Percentiles rank a stretch among this genome's conserved stretches.
phyloP scores from a whole-genome alignment of 2,329 filamentous ascomycete genomes.

The Fusarium oligoseptatum region DNA sequence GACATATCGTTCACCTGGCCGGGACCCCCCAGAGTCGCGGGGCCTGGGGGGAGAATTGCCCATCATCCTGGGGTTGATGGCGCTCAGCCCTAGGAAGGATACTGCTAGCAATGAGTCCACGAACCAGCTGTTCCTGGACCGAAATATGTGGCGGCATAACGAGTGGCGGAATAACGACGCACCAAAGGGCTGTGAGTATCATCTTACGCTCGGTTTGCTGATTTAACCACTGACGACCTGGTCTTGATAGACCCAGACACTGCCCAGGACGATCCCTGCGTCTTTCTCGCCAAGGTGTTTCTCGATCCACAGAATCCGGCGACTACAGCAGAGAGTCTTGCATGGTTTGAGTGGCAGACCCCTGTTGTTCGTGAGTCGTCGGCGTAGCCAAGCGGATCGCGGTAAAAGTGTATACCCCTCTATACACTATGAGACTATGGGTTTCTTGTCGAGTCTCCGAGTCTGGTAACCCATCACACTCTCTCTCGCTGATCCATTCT shows the following conservation, averaged over 20 bases:
- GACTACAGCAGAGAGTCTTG: slow-evolving; percentile 38
- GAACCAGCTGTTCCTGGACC: slow-evolving; percentile 44
- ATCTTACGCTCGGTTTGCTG: background rate
- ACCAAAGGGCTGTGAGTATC: slow-evolving; percentile 48
- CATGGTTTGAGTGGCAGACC: slow-evolving; percentile 45
- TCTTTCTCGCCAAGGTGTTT: slow-evolving; percentile 53
- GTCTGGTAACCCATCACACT: background rate
- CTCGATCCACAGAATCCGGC: slow-evolving; percentile 47
- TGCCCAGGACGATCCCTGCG: slow-evolving; percentile 45
- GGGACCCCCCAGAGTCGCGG: slow-evolving; percentile 33
- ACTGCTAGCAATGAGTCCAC: slow-evolving; percentile 3
- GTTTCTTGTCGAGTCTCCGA: background rate
- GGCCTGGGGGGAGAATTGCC: slow-evolving; percentile 56
- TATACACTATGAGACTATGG: background rate
- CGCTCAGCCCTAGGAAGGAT: slow-evolving; percentile 43
- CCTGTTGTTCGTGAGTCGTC: slow-evolving; percentile 43
- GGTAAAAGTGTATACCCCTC: background rate
- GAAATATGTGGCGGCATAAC: slow-evolving; percentile 43
- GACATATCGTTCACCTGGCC: slow-evolving; percentile 44
- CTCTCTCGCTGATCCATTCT: background rate
- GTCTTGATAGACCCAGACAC: slow-evolving; percentile 40
- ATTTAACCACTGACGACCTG: slow-evolving; percentile 4
- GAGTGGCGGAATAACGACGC: slow-evolving; percentile 42
- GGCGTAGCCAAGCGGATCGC: background rate
- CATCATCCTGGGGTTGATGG: slow-evolving; percentile 58